phyloP scores from a whole-genome alignment of 2,329 filamentous ascomycete genomes.

The Apiospora rasikravindrae region DNA sequence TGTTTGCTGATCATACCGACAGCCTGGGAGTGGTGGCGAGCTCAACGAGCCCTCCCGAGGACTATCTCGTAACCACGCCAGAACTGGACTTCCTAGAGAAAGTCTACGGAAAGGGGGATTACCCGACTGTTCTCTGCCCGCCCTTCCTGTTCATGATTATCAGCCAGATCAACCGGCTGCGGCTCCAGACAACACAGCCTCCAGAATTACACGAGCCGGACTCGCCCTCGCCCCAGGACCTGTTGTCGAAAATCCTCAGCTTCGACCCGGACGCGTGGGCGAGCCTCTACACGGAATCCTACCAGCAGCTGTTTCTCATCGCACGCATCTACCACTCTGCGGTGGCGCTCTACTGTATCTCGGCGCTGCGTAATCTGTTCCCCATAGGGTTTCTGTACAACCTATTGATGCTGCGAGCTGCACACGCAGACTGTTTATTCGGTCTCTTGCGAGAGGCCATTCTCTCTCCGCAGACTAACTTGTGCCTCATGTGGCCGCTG shows the following conservation, averaged over 20 bases:
- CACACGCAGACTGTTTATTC: constrained; percentile 30
- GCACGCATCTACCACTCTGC: constrained; percentile 38
- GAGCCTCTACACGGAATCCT: constrained; percentile 25
- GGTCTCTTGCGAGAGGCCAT: constrained; percentile 31
- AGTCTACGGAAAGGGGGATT: constrained; percentile 28
- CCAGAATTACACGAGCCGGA: neutral
- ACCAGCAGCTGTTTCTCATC: constrained; percentile 37
- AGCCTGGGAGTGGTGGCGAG: constrained; percentile 39
- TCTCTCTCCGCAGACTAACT: constrained; percentile 26
- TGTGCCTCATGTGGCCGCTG: constrained; percentile 40
- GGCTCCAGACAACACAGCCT: constrained; percentile 25
- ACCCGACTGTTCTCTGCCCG: constrained; percentile 34
- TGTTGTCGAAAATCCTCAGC: constrained; percentile 31
- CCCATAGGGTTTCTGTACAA: constrained; percentile 29
- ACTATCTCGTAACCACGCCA: constrained; percentile 27
- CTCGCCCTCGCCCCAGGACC: constrained; percentile 25
- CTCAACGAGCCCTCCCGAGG: constrained; percentile 39
- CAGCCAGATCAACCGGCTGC: constrained; percentile 38
- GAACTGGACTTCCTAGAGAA: constrained; percentile 31
- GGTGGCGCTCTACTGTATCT: constrained; percentile 33
- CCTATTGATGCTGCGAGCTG: constrained; percentile 17
- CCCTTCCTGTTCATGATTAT: constrained; percentile 33
- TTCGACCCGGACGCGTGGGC: constrained; percentile 40
- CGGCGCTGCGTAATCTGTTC: constrained; percentile 36
- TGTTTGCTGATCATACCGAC: neutral